A percentile compares a stretch with the other conserved stretches of the same genome.
phyloP scores from a whole-genome alignment of 2,329 filamentous ascomycete genomes.

The Colletotrichum filicis region DNA sequence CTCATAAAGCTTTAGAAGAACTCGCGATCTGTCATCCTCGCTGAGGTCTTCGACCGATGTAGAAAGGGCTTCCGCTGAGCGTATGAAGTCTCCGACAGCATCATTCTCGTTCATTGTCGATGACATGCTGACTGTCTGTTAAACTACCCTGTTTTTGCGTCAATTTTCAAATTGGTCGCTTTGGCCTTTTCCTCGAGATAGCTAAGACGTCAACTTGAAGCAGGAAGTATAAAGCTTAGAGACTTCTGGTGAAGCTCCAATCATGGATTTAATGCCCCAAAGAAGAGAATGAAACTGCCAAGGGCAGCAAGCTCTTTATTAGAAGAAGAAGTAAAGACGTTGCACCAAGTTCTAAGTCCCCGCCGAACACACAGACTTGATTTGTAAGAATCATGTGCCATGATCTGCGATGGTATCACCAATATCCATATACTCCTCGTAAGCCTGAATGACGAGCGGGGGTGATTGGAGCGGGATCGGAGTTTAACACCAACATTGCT shows the following conservation, averaged over 20 bases:
- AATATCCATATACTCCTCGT: too few species aligned
- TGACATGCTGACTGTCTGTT: too few species aligned
- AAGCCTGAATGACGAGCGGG: background rate
- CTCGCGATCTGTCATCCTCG: background rate
- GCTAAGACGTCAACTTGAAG: too few species aligned
- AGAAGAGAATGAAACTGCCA: background rate
- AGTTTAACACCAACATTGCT: background rate
- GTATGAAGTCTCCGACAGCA: background rate
- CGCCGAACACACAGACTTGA: background rate
- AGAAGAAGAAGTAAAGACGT: background rate
- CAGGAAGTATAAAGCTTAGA: too few species aligned
- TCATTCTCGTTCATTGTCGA: background rate
- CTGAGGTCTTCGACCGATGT: background rate
- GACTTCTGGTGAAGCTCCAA: too few species aligned
- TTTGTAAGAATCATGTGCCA: background rate
- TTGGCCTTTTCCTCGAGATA: too few species aligned
- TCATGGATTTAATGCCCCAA: too few species aligned
- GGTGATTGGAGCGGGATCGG: background rate
- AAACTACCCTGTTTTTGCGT: too few species aligned
- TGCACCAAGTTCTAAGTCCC: background rate
- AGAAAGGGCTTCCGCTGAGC: background rate
- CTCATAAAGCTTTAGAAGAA: slow-evolving; percentile 10
- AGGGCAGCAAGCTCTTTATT: background rate
- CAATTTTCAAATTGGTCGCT: too few species aligned
- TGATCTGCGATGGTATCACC: background rate